A percentile compares a stretch with the other conserved stretches of the same genome.
Conservation (phyloP, 2,329 filamentous ascomycete genomes). For the Fusarium nanum region DNA sequence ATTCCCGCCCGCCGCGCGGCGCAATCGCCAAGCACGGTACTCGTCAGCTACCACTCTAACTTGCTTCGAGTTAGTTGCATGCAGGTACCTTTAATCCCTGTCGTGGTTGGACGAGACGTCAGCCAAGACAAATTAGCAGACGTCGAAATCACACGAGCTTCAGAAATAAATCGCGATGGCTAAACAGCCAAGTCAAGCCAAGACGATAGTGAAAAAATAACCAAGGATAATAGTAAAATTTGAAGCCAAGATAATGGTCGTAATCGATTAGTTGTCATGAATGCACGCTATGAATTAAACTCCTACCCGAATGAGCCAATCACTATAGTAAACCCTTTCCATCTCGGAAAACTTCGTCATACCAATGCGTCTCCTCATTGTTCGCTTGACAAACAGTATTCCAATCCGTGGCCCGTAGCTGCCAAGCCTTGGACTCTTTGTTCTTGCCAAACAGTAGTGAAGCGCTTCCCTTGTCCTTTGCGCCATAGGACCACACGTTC, state of each 20-base stretch:
- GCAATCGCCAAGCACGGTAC: not conserved
- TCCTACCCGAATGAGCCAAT: constrained; percentile 22
- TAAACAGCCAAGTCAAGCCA: not conserved
- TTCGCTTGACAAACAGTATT: constrained; percentile 35
- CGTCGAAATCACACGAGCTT: not conserved
- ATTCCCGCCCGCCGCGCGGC: not conserved
- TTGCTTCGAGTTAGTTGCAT: not conserved
- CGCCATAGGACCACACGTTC: constrained; percentile 30
- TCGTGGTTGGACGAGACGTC: constrained; percentile 7
- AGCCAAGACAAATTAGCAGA: constrained; percentile 25
- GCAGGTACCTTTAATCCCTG: constrained; percentile 22
- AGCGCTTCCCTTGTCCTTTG: constrained; percentile 11
- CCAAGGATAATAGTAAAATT: not conserved
- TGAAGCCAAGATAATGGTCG: not conserved
- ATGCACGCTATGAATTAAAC: constrained; percentile 37
- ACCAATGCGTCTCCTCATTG: constrained; percentile 34
- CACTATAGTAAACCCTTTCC: constrained; percentile 33
- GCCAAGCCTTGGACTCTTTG: constrained; percentile 34
- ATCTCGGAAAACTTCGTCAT: constrained; percentile 43
- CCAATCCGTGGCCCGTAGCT: constrained; percentile 36
- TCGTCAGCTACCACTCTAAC: not conserved
- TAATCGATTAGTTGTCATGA: constrained; percentile 20
- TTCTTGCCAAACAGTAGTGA: constrained; percentile 41
- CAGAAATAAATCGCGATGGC: not conserved
- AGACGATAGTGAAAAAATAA: not conserved